phyloP scores from a whole-genome alignment of 257 asterid species.

The Solanum corneliomulleri region DNA sequence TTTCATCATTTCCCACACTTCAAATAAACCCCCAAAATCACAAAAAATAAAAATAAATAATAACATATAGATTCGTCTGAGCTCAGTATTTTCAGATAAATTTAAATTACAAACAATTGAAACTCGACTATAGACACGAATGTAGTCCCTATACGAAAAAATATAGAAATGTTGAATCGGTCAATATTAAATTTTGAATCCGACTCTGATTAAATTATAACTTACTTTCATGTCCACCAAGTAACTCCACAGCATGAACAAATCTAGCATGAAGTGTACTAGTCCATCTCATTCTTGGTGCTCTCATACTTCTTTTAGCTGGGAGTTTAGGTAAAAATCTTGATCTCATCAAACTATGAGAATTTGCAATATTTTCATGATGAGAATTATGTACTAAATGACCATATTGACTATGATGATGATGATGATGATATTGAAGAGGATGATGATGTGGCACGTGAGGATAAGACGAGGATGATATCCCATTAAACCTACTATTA shows the following conservation, averaged over 20 bases:
- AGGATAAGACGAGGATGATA: conserved; percentile 23
- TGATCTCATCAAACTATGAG: conserved; percentile 67
- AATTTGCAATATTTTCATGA: conserved; percentile 4
- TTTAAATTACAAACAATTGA: neutral
- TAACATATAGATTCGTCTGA: neutral
- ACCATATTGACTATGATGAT: conserved; percentile 21
- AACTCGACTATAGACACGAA: neutral
- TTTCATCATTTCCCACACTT: neutral
- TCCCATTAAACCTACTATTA: conserved; percentile 14
- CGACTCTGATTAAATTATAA: neutral
- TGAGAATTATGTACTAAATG: conserved; percentile 12
- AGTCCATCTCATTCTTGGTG: conserved; percentile 19
- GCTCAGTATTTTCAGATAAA: neutral
- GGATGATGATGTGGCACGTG: conserved; percentile 5
- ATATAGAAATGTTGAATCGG: neutral
- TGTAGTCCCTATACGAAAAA: neutral
- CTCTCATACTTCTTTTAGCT: conserved; percentile 36
- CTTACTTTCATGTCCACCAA: conserved; percentile 96
- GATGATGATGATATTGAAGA: neutral
- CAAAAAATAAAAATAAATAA: neutral
- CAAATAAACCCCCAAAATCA: neutral
- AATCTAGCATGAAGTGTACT: conserved; percentile 16
- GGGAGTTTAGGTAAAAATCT: conserved; percentile 62
- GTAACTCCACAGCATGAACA: conserved; percentile 97
- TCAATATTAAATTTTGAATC: neutral